Conservation (phyloP, 2,329 filamentous ascomycete species). For the Aaosphaeria pasadenensis region DNA sequence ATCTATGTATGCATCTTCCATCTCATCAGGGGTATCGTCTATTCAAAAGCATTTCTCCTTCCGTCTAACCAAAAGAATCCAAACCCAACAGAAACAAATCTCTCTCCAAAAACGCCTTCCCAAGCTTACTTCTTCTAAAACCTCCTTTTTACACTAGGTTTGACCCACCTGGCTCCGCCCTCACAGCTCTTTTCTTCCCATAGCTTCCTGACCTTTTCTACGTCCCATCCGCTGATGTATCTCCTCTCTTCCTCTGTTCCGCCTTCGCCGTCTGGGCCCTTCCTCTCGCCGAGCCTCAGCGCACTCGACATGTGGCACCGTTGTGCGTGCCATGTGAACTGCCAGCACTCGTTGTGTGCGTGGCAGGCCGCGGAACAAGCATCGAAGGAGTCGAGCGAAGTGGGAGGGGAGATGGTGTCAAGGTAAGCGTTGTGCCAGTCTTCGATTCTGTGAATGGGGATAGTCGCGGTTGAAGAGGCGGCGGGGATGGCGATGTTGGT, state of each 20-base stretch:
- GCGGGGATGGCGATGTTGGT: neutral
- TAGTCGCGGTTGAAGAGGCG: slow-evolving; percentile 10
- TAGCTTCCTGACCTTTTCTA: slow-evolving; percentile 17
- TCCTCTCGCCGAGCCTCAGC: slow-evolving; percentile 8
- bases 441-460: slow-evolving; percentile 1
- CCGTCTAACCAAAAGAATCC: no score
- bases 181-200: slow-evolving; percentile 6
- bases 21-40: no score
- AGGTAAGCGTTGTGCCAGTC: slow-evolving; percentile 7
- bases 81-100: no score
- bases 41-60: no score
- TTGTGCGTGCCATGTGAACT: slow-evolving; percentile 13
- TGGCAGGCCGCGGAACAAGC: slow-evolving; percentile 8
- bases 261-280: slow-evolving; percentile 16
- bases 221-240: slow-evolving; percentile 27
- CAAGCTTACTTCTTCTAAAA: neutral
- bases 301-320: slow-evolving; percentile 20
- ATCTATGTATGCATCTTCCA: no score
- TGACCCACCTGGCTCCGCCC: slow-evolving; percentile 9
- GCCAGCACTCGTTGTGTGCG: slow-evolving; percentile 7
- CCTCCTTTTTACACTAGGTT: slow-evolving; percentile 1
- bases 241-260: slow-evolving; percentile 2
- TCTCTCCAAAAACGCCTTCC: neutral
- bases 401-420: neutral
- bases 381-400: neutral